Evolutionary conservation across 305 asterid genomes (phyloP).

Genomic region (Fraxinus sp.): DNA sequence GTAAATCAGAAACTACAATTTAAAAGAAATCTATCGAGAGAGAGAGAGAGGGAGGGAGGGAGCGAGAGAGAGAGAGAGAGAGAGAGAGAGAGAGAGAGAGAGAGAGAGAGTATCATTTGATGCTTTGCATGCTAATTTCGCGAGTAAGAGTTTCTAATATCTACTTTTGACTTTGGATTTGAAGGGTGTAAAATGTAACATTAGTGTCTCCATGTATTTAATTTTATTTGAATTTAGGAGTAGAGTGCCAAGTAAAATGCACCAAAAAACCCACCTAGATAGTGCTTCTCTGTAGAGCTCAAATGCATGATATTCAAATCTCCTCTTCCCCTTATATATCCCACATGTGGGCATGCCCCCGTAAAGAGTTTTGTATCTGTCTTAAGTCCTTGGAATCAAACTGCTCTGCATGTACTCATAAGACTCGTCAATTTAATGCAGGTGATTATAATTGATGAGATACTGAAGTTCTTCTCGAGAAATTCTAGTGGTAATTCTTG

Average conservation of each 20-base stretch:
- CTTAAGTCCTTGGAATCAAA: not conserved
- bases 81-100: too few relatives aligned
- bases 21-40: not conserved
- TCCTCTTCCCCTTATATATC: not conserved
- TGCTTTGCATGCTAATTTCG: not conserved
- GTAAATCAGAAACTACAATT: not conserved
- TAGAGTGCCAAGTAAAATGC: not conserved
- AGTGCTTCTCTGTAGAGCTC: not conserved
- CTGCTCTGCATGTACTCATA: not conserved
- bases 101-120: not conserved
- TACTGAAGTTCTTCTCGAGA: slow-evolving; percentile 87
- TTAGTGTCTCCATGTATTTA: not conserved
- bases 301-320: not conserved
- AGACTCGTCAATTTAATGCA: slow-evolving; percentile 31
- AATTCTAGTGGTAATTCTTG: slow-evolving; percentile 43
- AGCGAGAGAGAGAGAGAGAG: too few relatives aligned
- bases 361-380: not conserved
- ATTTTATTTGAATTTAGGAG: not conserved
- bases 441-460: slow-evolving; percentile 94
- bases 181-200: not conserved
- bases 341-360: not conserved
- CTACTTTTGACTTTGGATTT: not conserved
- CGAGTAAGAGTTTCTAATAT: not conserved
- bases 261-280: not conserved
- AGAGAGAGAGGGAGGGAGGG: too few relatives aligned